Evolutionary conservation across 148 eudicot species (phyloP).

Genomic region (Drosera capensis): DNA sequence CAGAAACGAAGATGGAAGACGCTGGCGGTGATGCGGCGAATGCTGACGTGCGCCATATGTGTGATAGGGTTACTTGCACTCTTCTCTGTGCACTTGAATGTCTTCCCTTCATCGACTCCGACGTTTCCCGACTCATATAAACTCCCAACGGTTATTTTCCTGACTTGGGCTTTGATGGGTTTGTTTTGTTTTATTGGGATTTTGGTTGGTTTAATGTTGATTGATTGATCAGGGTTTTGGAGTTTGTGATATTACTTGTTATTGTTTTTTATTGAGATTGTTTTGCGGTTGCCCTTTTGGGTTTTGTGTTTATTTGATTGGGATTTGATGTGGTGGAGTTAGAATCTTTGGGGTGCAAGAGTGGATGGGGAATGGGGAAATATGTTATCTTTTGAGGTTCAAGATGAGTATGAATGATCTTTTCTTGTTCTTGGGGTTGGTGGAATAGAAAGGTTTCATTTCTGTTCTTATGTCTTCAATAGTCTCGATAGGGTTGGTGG

Average conservation of each 20-base stretch:
- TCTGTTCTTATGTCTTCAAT: too few relatives aligned
- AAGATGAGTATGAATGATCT: too few relatives aligned
- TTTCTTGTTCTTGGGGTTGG: too few relatives aligned
- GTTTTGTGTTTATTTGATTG: neutral
- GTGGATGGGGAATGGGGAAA: too few relatives aligned
- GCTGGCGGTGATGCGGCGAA: constrained; percentile 24
- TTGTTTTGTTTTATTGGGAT: neutral
- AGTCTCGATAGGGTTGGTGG: neutral
- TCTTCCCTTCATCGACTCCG: constrained; percentile 27
- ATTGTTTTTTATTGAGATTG: neutral
- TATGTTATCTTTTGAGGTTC: too few relatives aligned
- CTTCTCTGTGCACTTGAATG: constrained; percentile 31
- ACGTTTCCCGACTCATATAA: constrained; percentile 42
- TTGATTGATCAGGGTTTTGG: neutral
- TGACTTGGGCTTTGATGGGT: neutral
- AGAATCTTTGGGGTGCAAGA: too few relatives aligned
- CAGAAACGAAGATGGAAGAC: constrained; percentile 39
- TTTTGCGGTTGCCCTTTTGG: neutral
- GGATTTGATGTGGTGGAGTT: too few relatives aligned
- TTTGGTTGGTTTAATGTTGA: neutral
- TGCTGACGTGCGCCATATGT: constrained; percentile 48
- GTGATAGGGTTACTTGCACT: constrained; percentile 45
- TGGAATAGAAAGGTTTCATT: too few relatives aligned
- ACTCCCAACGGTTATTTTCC: constrained; percentile 40
- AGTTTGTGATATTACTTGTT: neutral